Conservation (phyloP, 495 filamentous ascomycete genomes). For the Aspergillus sparsus region DNA sequence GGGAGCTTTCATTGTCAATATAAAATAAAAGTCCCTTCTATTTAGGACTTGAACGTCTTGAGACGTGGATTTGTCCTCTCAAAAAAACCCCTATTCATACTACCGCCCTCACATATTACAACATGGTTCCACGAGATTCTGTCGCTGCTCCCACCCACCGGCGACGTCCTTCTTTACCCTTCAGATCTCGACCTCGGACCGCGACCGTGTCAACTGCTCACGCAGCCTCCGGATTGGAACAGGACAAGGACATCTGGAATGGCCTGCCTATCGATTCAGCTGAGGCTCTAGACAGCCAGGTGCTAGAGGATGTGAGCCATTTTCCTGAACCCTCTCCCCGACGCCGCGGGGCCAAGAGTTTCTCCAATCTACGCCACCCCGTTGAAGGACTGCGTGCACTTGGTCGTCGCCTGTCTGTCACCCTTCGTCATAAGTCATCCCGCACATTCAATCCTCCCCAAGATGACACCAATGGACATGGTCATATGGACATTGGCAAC, state of each 20-base stretch:
- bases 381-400: conserved; percentile 49
- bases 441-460: conserved; percentile 31
- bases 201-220: conserved; percentile 28
- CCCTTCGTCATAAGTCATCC: conserved; percentile 45
- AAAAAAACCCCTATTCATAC: conserved; percentile 5
- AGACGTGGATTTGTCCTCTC: conserved; percentile 1
- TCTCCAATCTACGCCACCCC: conserved; percentile 48
- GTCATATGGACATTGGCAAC: conserved; percentile 11
- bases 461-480: conserved; percentile 15
- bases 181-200: conserved; percentile 40
- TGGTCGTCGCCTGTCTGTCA: conserved; percentile 48
- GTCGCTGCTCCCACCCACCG: conserved; percentile 28
- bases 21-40: conserved; percentile 5
- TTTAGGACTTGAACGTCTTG: not conserved
- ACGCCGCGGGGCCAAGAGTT: conserved; percentile 46
- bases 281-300: conserved; percentile 31
- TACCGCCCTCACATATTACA: conserved; percentile 7
- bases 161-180: conserved; percentile 42
- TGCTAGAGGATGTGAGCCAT: conserved; percentile 41
- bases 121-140: conserved; percentile 43
- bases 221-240: conserved; percentile 19
- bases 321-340: conserved; percentile 40
- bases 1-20: conserved; percentile 3
- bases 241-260: conserved; percentile 32
- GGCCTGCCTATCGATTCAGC: conserved; percentile 33